Evolutionary conservation across 768 basidiomycete species (phyloP).

Genomic region (Agrocybe chaxingu): DNA sequence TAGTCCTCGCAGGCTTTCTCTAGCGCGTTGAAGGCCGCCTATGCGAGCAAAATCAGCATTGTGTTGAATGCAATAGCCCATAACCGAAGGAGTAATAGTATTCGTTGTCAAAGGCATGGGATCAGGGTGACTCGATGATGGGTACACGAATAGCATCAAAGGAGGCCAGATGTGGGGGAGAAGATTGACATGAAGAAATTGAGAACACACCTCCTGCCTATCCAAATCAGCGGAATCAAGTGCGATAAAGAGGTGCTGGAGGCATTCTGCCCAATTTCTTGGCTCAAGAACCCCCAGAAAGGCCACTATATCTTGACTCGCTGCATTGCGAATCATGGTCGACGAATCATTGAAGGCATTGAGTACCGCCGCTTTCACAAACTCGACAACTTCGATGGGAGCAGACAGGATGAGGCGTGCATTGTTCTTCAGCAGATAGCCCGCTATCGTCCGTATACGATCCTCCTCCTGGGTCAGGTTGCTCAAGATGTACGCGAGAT

Average conservation of each 20-base stretch:
- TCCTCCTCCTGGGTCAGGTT: constrained; percentile 81
- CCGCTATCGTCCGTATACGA: constrained; percentile 92
- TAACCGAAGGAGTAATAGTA: neutral
- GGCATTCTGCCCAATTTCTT: constrained; percentile 92
- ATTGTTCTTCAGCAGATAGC: constrained; percentile 96
- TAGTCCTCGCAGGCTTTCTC: constrained; percentile 98
- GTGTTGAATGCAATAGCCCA: neutral
- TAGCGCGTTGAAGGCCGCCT: constrained; percentile 92
- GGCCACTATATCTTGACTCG: constrained; percentile 88
- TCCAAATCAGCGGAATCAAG: constrained; percentile 73
- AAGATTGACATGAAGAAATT: constrained; percentile 3
- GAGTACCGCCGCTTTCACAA: constrained; percentile 74
- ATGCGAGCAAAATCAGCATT: constrained; percentile 8
- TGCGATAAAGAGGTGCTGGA: constrained; percentile 78
- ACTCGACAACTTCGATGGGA: constrained; percentile 62
- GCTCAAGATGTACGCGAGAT: constrained; percentile 92
- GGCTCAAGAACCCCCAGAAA: constrained; percentile 88
- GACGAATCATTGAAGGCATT: constrained; percentile 79
- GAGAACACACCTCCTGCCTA: constrained; percentile 76
- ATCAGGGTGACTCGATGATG: too few species aligned
- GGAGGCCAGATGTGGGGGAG: neutral
- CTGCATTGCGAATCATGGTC: constrained; percentile 90
- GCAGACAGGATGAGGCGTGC: constrained; percentile 72
- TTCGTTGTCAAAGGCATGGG: neutral
- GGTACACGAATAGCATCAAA: neutral